These are phyloP conservation scores for Chaetomium tenue DNA, from an alignment of 495 filamentous ascomycete genomes.

Conservation along the genomic window DNA sequence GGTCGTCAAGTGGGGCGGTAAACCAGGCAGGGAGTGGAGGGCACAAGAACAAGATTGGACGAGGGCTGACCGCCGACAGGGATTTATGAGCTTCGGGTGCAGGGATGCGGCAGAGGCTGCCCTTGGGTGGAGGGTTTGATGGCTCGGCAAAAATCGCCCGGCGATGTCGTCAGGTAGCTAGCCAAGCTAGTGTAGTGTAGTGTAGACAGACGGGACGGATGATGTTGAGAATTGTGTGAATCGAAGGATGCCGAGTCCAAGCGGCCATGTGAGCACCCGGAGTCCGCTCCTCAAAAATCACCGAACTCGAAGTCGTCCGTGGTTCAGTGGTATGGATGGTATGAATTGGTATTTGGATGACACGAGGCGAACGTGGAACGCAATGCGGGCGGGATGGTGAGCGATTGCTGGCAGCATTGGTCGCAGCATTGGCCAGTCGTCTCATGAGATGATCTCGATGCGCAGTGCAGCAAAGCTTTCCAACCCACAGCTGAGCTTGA, in stretches of 20 bases:
- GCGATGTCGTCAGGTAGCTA: slow-evolving; percentile 34
- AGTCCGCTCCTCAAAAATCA: background rate
- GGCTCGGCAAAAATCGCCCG: slow-evolving; percentile 18
- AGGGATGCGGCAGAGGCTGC: slow-evolving; percentile 29
- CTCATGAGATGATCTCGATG: slow-evolving; percentile 6
- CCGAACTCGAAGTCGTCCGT: background rate
- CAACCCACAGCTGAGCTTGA: background rate
- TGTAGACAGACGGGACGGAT: slow-evolving; percentile 9
- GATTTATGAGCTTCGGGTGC: slow-evolving; percentile 29
- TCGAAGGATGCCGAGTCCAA: background rate
- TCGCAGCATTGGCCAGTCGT: slow-evolving; percentile 9
- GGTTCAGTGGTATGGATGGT: background rate
- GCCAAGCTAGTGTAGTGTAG: no score
- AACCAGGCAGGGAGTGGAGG: slow-evolving; percentile 27
- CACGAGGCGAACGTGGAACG: background rate
- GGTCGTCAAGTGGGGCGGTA: slow-evolving; percentile 29
- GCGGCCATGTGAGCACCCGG: no score
- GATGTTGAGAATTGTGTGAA: background rate
- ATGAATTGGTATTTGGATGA: background rate
- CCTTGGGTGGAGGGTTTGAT: background rate
- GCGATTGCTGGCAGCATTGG: slow-evolving; percentile 1
- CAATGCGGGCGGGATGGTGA: background rate
- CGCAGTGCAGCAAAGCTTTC: background rate
- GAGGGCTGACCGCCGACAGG: slow-evolving; percentile 32
- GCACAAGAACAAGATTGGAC: slow-evolving; percentile 31